phyloP scores from a whole-genome alignment of 164 flowering plant genomes.

The Sextonia rubra region DNA sequence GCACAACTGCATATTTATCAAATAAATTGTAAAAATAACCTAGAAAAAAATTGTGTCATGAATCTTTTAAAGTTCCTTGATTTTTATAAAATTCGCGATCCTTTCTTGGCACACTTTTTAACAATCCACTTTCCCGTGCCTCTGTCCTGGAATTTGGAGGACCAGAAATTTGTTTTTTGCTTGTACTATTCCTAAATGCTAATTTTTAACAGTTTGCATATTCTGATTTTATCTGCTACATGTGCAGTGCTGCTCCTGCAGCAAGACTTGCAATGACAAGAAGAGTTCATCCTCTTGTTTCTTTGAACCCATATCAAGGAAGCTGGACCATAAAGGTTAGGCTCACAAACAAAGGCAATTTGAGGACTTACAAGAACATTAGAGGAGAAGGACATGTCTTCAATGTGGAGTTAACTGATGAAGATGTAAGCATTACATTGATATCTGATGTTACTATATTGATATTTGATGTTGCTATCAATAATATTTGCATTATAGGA shows the following conservation, averaged over 20 bases:
- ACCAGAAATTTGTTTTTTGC: no score
- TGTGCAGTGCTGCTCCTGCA: slow-evolving; percentile 73
- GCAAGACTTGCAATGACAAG: slow-evolving; percentile 88
- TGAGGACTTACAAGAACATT: slow-evolving; percentile 46
- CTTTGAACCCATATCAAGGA: slow-evolving; percentile 93
- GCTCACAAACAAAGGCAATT: slow-evolving; percentile 50
- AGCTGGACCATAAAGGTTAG: slow-evolving; percentile 90
- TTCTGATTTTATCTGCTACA: neutral
- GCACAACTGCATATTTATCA: no score
- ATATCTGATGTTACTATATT: neutral
- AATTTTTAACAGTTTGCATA: no score
- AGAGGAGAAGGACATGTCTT: slow-evolving; percentile 50
- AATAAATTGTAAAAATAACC: no score
- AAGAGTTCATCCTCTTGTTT: slow-evolving; percentile 82
- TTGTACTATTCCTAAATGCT: no score
- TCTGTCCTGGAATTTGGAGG: no score
- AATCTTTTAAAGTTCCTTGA: no score
- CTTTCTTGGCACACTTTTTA: no score
- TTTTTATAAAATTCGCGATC: no score
- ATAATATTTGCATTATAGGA: no score
- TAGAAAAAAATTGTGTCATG: no score
- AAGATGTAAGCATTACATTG: slow-evolving; percentile 58
- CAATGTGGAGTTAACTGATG: slow-evolving; percentile 90
- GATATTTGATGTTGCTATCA: neutral
- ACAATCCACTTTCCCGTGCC: no score